Base-by-base conservation (phyloP, 176 grass and related monocot species). In the sorghum (Sorghum bicolor) region DNA sequence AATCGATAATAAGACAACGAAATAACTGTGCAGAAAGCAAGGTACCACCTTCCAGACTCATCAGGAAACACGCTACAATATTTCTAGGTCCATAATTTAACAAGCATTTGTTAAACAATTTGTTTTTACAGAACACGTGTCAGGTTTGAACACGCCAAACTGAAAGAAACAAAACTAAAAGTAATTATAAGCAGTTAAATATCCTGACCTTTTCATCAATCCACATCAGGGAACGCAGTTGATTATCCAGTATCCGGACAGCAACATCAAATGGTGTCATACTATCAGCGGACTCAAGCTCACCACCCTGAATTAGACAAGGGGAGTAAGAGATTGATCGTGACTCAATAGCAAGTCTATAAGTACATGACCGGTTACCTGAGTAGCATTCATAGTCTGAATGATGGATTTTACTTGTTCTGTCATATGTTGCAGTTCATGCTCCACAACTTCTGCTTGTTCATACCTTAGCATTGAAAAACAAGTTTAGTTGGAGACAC, bases 401-500 rank as follows among this genome's bases (percentile, higher is more conserved):
- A 99, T 96, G 67, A 99, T 96, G 78, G 88, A 96, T 86, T 99
- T 96, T 40, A 99, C 91, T 92, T 96, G 97, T 72, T 96, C 93
- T 68, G 97, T 92, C 93, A 96, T 94, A 86, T 84, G 94, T 82
- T 99, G 97, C 88, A 99, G 87, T 87, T 99, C 97, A 83, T 87
- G 82, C 67, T 91, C 91, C 40, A 96, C 88, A 81, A 88, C 89
- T 82, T 99, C 97, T 70, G 89, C 86, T 87, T 96, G 93, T 48
- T 92, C 97, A 69, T 86, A 96, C 93, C 97, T 97, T 83, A 3
- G 19, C 74, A 83, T 69, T 39, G 31, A 19, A 87, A 86, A 86
- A 96, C 26, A 85, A 73, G 8, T 70, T 61, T 70, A 28, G n/a
- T 74, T 61, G 40, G 25, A 76, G 24, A 58, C 6, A 55, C 16